These are phyloP conservation scores for Tephrocybe rancida DNA, from an alignment of 768 basidiomycete genomes.

Conservation along the genomic window DNA sequence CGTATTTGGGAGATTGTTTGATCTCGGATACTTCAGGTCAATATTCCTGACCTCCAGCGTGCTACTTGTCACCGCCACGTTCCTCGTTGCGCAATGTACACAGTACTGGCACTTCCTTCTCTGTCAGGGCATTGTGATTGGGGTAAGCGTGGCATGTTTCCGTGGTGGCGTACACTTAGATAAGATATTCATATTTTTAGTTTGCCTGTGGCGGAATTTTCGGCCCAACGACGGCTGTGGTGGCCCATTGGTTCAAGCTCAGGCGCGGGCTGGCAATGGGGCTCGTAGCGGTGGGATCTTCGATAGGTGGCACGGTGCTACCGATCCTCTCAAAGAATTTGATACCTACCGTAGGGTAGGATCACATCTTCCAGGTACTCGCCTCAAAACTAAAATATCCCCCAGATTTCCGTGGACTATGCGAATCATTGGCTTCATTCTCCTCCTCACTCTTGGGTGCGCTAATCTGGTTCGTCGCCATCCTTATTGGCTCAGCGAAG, in stretches of 20 bases:
- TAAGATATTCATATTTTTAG: slow-evolving; percentile 22
- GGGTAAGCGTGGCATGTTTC: slow-evolving; percentile 41
- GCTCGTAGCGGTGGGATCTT: slow-evolving; percentile 63
- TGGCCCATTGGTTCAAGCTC: slow-evolving; percentile 77
- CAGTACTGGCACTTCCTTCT: slow-evolving; percentile 80
- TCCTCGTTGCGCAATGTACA: slow-evolving; percentile 72
- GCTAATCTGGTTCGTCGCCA: slow-evolving; percentile 48
- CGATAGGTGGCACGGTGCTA: slow-evolving; percentile 67
- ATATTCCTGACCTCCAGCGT: slow-evolving; percentile 50
- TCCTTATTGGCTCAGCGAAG: background rate
- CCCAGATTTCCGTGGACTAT: slow-evolving; percentile 81
- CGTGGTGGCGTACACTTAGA: slow-evolving; percentile 2
- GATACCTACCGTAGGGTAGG: slow-evolving; percentile 47
- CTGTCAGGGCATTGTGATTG: slow-evolving; percentile 70
- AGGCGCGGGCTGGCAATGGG: slow-evolving; percentile 58
- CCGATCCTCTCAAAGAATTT: slow-evolving; percentile 64
- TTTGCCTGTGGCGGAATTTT: slow-evolving; percentile 60
- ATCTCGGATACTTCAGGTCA: slow-evolving; percentile 65
- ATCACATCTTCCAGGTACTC: background rate
- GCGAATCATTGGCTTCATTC: slow-evolving; percentile 67
- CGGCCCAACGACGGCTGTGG: slow-evolving; percentile 57
- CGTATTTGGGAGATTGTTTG: slow-evolving; percentile 71
- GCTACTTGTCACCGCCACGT: slow-evolving; percentile 54
- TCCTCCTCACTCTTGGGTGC: slow-evolving; percentile 50
- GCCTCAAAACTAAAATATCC: background rate